Evolutionary conservation across 345 rosid genomes (phyloP).

Genomic region (Arabidopsis suecica): DNA sequence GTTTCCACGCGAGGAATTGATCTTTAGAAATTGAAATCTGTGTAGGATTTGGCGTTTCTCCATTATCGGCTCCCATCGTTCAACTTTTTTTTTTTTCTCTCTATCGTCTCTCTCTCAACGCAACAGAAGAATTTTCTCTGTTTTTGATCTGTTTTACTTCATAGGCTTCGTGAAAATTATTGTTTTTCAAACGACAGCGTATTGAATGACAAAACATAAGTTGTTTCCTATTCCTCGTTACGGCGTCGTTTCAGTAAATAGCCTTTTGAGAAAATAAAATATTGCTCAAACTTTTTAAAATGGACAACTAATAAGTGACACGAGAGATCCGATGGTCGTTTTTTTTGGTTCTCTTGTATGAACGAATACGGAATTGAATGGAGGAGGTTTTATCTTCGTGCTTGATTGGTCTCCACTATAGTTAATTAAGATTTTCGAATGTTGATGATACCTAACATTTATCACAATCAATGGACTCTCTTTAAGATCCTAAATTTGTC

Average conservation of each 20-base stretch:
- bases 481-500: neutral
- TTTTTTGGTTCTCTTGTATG: no score
- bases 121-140: neutral
- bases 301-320: constrained; percentile 14
- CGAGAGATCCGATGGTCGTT: neutral
- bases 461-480: constrained; percentile 11
- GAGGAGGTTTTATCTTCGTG: constrained; percentile 15
- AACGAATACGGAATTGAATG: constrained; percentile 9
- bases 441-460: neutral
- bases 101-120: neutral
- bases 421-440: neutral
- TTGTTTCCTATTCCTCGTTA: neutral
- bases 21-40: constrained; percentile 48
- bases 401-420: neutral
- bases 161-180: neutral
- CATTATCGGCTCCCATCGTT: constrained; percentile 67
- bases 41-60: constrained; percentile 34
- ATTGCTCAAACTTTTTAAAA: neutral
- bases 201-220: neutral
- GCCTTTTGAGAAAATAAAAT: neutral
- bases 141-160: constrained; percentile 12
- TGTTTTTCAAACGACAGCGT: constrained; percentile 24
- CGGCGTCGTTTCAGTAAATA: constrained; percentile 1
- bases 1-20: constrained; percentile 75
- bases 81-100: neutral